Percentiles rank a stretch among this genome's conserved stretches.
phyloP scores from a whole-genome alignment of 1,284 basidiomycete species.

The Grifola frondosa region DNA sequence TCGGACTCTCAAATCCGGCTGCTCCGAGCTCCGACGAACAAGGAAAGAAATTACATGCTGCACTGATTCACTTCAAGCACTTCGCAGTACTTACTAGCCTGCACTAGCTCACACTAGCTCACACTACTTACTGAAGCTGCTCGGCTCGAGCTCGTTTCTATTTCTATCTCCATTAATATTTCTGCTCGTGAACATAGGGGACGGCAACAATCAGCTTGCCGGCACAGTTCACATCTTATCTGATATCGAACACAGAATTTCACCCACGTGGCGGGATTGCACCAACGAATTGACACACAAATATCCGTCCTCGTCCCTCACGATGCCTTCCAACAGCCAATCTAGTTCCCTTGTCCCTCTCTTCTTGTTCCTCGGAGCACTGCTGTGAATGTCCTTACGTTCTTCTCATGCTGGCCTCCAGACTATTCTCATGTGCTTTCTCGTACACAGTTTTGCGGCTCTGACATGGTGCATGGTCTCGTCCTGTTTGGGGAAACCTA shows the following conservation, averaged over 20 bases:
- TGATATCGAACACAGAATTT: constrained; percentile 9
- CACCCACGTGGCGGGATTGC: constrained; percentile 16
- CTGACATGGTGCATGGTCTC: constrained; percentile 65
- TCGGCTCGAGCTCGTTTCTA: no score
- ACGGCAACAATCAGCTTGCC: no score
- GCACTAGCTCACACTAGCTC: no score
- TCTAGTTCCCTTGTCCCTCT: constrained; percentile 22
- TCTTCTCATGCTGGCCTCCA: background rate
- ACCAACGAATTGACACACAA: constrained; percentile 2
- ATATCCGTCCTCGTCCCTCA: background rate
- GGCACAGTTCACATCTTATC: constrained; percentile 20
- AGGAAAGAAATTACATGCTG: no score
- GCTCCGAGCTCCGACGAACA: no score
- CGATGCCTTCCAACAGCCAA: constrained; percentile 10
- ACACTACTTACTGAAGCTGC: no score
- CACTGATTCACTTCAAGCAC: no score
- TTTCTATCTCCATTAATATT: no score
- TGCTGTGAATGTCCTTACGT: constrained; percentile 39
- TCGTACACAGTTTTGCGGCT: constrained; percentile 42
- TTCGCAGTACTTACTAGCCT: no score
- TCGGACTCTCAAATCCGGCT: no score
- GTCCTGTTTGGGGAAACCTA: constrained; percentile 58
- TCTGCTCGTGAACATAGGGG: no score
- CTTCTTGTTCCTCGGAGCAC: constrained; percentile 38
- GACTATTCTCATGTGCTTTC: constrained; percentile 10